Evolutionary conservation across 2,329 filamentous ascomycete species (phyloP), one percentile per base, ranked within the genome.

Genomic region (Fusarium anthophilum): DNA sequence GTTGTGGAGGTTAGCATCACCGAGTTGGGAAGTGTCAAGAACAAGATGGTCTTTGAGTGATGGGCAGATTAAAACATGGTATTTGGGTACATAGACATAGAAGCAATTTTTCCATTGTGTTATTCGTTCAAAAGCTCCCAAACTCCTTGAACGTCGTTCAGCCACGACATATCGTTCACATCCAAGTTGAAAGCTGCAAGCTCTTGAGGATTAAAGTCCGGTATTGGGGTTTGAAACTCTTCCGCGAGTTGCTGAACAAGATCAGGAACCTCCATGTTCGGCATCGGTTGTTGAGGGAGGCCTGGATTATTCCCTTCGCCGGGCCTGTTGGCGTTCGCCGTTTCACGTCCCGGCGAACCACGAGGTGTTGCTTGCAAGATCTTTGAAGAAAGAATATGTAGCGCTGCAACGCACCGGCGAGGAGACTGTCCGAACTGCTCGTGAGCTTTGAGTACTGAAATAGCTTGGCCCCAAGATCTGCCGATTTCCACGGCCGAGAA

Each of bases 1-100:
- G 81, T 84, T 9, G 81, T 88, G 2, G 80, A 84, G 77, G 79
- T 88, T 1, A 81, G 78, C 24, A 84, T 88, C 24, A 80, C 81
- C 6, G 79, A 81, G 7, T 28, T 84, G 3, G 70, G 80, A 22
- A 54, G 62, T 4, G 75, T 83, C 3, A 81, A 64, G 66, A 84
- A 87, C 56, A 82, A 78, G 62, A 84, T 87, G 77, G 78, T 74
- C 2, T 83, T 83, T 35, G 78, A 82, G 59, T 79, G 79, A 63
- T 22, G 30, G 32, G 6, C 35, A 41, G 28, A 43, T 53, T 10
- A 9, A 60, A 37, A 66, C 32, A 18, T 15, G 18, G 9, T 20
- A 28, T 38, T 9, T 28, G 13, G 10, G 12, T 45, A 59, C 15
- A 24, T 59, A 48, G 43, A 47, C n/a, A 30, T 38, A 17, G 26